These are phyloP conservation scores for Clathrospora elynae DNA, from an alignment of 2,329 filamentous ascomycete genomes.

Conservation along the genomic window DNA sequence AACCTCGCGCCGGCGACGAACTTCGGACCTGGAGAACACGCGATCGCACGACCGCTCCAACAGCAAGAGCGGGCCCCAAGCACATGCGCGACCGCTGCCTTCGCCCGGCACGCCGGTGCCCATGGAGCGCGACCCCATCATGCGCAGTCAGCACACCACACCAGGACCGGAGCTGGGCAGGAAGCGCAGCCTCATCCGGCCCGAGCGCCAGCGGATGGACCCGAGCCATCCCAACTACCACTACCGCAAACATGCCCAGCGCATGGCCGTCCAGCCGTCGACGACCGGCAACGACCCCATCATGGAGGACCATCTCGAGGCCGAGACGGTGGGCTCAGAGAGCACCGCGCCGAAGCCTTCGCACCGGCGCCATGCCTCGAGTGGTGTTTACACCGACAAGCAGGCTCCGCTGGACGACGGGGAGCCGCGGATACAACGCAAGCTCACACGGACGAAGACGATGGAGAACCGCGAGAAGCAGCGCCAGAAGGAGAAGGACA, in stretches of 20 bases:
- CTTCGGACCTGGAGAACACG: conserved; percentile 70
- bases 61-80: conserved; percentile 50
- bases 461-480: conserved; percentile 64
- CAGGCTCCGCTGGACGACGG: conserved; percentile 42
- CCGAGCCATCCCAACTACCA: conserved; percentile 92
- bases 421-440: conserved; percentile 54
- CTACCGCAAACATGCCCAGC: conserved; percentile 91
- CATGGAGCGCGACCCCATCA: conserved; percentile 60
- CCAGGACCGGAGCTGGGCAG: conserved; percentile 61
- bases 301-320: conserved; percentile 67
- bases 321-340: conserved; percentile 65
- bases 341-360: conserved; percentile 61
- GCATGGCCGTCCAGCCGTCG: conserved; percentile 88
- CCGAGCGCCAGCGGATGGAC: conserved; percentile 84
- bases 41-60: conserved; percentile 52
- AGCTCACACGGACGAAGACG: conserved; percentile 68
- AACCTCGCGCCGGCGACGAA: conserved; percentile 59
- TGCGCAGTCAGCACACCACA: conserved; percentile 47
- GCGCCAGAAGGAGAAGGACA: conserved; percentile 64
- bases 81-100: conserved; percentile 49
- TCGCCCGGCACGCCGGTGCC: conserved; percentile 52
- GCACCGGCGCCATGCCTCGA: conserved; percentile 47
- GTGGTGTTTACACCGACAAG: conserved; percentile 47
- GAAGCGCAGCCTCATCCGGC: conserved; percentile 87
- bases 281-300: conserved; percentile 91